These are phyloP conservation scores for Ambrosiella beaveri DNA, from an alignment of 2,329 filamentous ascomycete genomes.

Conservation along the genomic window DNA sequence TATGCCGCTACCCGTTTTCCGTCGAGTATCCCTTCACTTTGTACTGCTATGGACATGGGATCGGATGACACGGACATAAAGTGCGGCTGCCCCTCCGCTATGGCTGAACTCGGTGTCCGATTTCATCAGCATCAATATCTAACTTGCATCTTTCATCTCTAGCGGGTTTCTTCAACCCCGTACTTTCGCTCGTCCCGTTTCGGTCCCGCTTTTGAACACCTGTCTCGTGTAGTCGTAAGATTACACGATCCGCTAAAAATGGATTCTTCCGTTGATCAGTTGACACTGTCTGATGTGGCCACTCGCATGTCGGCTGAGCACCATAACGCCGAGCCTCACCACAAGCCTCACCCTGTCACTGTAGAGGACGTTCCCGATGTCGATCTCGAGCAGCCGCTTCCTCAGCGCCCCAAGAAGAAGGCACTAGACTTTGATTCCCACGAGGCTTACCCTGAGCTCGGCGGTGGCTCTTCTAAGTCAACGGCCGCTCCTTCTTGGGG, in stretches of 20 bases:
- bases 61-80: not conserved
- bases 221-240: constrained; percentile 12
- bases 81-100: too few relatives aligned
- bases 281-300: constrained; percentile 22
- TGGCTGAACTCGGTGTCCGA: too few relatives aligned
- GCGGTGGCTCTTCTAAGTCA: constrained; percentile 6
- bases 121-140: too few relatives aligned
- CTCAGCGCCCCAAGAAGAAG: not conserved
- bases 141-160: not conserved
- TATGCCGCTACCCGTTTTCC: not conserved
- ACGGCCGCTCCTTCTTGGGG: constrained; percentile 11
- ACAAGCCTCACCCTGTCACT: constrained; percentile 39
- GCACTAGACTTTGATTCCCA: constrained; percentile 68
- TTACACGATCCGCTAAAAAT: constrained; percentile 28
- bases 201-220: constrained; percentile 9
- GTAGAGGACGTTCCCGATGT: constrained; percentile 44
- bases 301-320: constrained; percentile 28
- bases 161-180: constrained; percentile 10
- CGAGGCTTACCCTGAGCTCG: constrained; percentile 69
- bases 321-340: constrained; percentile 28
- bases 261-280: constrained; percentile 54
- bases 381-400: constrained; percentile 14
- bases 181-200: constrained; percentile 5
- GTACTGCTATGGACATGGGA: not conserved
- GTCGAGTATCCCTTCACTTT: not conserved